Base-by-base conservation (phyloP, 2,329 filamentous ascomycete genomes). In the Shiraia sp. region DNA sequence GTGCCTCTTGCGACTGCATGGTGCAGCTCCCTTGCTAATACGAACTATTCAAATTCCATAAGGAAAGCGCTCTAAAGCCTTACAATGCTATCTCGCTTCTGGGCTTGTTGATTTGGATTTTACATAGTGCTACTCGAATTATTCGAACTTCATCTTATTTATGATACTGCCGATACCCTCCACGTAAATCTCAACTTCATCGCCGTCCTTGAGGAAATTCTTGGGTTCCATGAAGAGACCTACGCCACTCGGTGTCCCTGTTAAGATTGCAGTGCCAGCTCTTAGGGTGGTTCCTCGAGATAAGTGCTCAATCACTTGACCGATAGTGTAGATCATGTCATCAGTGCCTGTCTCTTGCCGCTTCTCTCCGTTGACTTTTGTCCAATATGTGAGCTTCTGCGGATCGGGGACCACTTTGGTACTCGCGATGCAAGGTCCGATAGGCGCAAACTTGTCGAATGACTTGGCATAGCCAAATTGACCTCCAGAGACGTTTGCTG, bases 211-310 rank as follows among this genome's bases (percentile, higher is more conserved):
- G 36, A 70, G 32, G 26, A 68, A 70, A 0, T 57, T 59, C 48
- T 72, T 72, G 0, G 66, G 66, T 23, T 66, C 54, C 66, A 65
- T 66, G 22, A 67, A 68, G 19, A 67, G 17, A 1, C 65, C 68
- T 8, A 71, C 66, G 2, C 68, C 68, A 45, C 59, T 63, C 32
- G 75, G 75, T 2, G 76, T 79, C 2, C 77, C 77, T 3, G 76
- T 79, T 70, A 79, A 72, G 28, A 79, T 70, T 2, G 70, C 68
- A 2, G 76, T 79, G 5, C 73, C 74, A 2, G 65, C 68, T 36
- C 68, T 68, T 33, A 79, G 47, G 16, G 76, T 79, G 4, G 72
- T 76, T 22, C 72, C 72, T 28, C 72, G 61, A 34, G 60, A 70
- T 54, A 78, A 59, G 56, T 73, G 71, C 43, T 65, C 68, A 10